Conservation (phyloP, 306 rosid genomes). For the Potentilla sterilis region DNA sequence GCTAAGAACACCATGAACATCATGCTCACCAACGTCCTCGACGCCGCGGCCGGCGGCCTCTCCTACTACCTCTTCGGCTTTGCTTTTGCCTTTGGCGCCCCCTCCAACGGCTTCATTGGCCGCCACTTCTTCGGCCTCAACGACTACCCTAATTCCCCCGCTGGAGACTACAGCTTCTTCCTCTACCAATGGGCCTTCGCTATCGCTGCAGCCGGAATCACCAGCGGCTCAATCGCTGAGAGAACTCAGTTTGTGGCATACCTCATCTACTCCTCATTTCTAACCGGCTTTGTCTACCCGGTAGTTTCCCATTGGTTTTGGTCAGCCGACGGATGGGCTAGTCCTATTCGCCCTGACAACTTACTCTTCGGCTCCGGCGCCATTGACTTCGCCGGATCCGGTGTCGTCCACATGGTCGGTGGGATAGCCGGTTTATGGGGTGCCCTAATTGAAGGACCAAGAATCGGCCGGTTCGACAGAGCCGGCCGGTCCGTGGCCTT, state of each 20-base stretch:
- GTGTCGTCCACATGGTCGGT: conserved; percentile 82
- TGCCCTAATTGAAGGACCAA: conserved; percentile 67
- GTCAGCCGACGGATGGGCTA: conserved; percentile 76
- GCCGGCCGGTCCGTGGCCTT: conserved; percentile 58
- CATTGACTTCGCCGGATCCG: conserved; percentile 71
- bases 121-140: conserved; percentile 66
- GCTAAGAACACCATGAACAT: conserved; percentile 94
- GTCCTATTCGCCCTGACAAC: conserved; percentile 25
- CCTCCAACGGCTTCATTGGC: conserved; percentile 79
- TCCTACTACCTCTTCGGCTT: conserved; percentile 78
- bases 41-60: conserved; percentile 74
- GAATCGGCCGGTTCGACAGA: conserved; percentile 68
- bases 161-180: conserved; percentile 59
- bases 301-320: conserved; percentile 79
- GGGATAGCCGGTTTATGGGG: conserved; percentile 85
- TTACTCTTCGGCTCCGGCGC: conserved; percentile 51
- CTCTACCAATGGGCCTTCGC: conserved; percentile 95
- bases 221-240: conserved; percentile 86
- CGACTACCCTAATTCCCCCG: conserved; percentile 29
- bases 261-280: conserved; percentile 63
- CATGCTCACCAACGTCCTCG: conserved; percentile 92
- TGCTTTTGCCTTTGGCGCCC: conserved; percentile 74
- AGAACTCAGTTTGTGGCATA: conserved; percentile 77
- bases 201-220: conserved; percentile 74
- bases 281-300: conserved; percentile 76